These are phyloP conservation scores for Sporisorium sorghi DNA, from an alignment of 1,284 basidiomycete species.

Conservation along the genomic window DNA sequence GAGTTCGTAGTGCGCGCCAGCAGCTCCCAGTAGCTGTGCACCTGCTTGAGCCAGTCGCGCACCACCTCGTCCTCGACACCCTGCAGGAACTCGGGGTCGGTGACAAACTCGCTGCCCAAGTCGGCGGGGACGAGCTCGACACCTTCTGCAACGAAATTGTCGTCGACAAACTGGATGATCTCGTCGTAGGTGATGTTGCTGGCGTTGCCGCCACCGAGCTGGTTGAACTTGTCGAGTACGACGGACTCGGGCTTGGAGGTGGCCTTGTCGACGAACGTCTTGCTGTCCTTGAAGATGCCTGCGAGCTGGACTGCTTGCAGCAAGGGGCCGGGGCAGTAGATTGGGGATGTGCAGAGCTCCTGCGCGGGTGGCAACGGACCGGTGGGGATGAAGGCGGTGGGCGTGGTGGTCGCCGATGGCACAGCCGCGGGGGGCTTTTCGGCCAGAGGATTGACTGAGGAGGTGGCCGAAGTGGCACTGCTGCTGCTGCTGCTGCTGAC, in stretches of 20 bases:
- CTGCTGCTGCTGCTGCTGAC: conserved; percentile 8
- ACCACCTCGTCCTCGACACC: conserved; percentile 80
- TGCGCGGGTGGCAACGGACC: conserved; percentile 42
- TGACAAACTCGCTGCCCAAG: conserved; percentile 74
- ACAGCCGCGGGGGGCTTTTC: conserved; percentile 45
- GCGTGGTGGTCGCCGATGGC: conserved; percentile 35
- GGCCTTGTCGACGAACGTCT: conserved; percentile 84
- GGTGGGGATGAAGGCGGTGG: conserved; percentile 35
- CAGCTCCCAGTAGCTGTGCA: conserved; percentile 84
- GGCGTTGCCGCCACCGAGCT: conserved; percentile 72
- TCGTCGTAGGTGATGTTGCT: conserved; percentile 72
- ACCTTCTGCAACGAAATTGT: conserved; percentile 86
- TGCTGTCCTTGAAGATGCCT: conserved; percentile 80
- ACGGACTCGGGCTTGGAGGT: conserved; percentile 71
- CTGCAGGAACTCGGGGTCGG: conserved; percentile 77
- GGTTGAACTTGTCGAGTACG: conserved; percentile 79
- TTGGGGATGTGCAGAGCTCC: conserved; percentile 51
- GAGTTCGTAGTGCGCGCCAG: conserved; percentile 81
- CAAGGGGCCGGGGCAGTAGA: conserved; percentile 65
- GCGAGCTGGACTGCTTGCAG: conserved; percentile 80
- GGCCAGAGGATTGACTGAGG: conserved; percentile 33
- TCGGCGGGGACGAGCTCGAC: conserved; percentile 79
- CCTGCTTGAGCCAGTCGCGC: conserved; percentile 79
- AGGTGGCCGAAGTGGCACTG: conserved; percentile 15
- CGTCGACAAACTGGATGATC: conserved; percentile 77